These are phyloP conservation scores for Bipolaris victoriae DNA, from an alignment of 2,329 filamentous ascomycete species.

Conservation along the genomic window DNA sequence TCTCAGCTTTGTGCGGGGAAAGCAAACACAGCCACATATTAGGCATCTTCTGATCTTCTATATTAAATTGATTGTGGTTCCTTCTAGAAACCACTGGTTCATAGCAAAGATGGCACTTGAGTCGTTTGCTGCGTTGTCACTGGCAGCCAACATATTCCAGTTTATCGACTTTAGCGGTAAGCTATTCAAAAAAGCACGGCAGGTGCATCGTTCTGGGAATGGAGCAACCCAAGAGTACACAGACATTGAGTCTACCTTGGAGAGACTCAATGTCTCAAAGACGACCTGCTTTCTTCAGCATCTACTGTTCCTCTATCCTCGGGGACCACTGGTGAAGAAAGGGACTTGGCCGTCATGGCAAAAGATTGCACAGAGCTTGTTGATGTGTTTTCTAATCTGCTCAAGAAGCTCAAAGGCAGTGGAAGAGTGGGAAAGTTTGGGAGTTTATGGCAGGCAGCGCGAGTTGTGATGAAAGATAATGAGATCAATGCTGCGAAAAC, in stretches of 20 bases:
- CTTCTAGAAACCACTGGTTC: too few relatives aligned
- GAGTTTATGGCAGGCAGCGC: neutral
- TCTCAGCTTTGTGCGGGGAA: too few relatives aligned
- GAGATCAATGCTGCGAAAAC: neutral
- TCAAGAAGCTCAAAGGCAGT: neutral
- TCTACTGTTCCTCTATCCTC: neutral
- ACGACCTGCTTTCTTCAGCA: neutral
- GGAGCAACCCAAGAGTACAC: neutral
- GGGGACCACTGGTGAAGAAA: neutral
- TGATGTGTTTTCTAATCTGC: neutral
- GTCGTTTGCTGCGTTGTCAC: neutral
- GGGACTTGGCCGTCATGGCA: neutral
- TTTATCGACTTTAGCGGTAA: neutral
- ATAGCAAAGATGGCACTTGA: neutral
- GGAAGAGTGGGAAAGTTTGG: neutral
- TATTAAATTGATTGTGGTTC: too few relatives aligned
- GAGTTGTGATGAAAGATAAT: neutral
- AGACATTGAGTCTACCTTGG: neutral
- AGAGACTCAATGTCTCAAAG: neutral
- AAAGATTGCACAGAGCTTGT: neutral
- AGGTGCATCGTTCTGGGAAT: neutral
- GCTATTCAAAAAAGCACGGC: neutral
- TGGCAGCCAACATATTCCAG: neutral
- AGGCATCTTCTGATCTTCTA: too few relatives aligned
- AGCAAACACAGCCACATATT: too few relatives aligned